These are phyloP conservation scores for Pleurotus tuoliensis DNA, from an alignment of 768 basidiomycete species.

Conservation along the genomic window DNA sequence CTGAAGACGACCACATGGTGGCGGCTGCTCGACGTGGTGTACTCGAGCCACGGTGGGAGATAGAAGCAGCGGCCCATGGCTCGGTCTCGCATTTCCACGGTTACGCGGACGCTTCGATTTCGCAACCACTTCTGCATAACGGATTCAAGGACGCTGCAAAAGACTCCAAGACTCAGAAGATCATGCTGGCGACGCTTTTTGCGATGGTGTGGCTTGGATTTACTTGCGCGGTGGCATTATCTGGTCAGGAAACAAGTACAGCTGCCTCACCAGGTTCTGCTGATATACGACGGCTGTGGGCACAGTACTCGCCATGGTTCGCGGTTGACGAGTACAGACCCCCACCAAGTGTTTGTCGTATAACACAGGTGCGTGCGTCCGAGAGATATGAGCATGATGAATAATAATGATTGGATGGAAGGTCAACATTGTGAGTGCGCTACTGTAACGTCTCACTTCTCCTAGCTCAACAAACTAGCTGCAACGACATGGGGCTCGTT, in stretches of 20 bases:
- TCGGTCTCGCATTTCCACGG: no score
- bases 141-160: no score
- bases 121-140: no score
- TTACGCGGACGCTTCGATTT: no score
- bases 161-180: not conserved
- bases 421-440: constrained; percentile 56
- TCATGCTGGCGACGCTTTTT: constrained; percentile 4
- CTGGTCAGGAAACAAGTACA: not conserved
- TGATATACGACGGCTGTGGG: constrained; percentile 38
- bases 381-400: not conserved
- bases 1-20: not conserved
- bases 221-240: not conserved
- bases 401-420: constrained; percentile 15
- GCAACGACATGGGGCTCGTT: constrained; percentile 79
- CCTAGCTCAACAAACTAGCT: constrained; percentile 38
- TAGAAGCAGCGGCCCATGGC: no score
- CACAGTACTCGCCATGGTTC: constrained; percentile 58
- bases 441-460: not conserved
- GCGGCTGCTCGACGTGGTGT: not conserved
- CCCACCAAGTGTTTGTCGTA: constrained; percentile 44
- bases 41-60: not conserved
- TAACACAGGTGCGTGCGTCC: constrained; percentile 47
- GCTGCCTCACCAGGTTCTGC: not conserved
- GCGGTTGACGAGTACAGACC: constrained; percentile 39
- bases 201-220: constrained; percentile 7